phyloP scores from a whole-genome alignment of 257 asterid species.

The Nicotiana otophora region DNA sequence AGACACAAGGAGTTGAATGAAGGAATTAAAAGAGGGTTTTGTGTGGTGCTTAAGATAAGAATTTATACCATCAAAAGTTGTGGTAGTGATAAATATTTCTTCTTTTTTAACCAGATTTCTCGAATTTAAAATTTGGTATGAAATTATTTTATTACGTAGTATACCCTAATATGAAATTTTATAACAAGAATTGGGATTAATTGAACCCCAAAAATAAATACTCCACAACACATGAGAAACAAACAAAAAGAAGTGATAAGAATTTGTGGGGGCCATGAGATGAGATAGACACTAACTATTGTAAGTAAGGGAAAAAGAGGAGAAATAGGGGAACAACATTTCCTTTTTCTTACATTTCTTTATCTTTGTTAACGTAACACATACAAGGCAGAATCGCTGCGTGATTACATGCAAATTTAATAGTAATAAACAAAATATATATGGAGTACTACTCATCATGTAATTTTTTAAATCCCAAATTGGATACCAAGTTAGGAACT shows the following conservation, averaged over 20 bases:
- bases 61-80: background rate
- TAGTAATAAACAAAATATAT: background rate
- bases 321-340: slow-evolving; percentile 27
- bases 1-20: background rate
- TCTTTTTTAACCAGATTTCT: too few species aligned
- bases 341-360: slow-evolving; percentile 17
- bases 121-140: too few species aligned
- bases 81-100: too few species aligned
- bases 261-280: background rate
- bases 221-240: too few species aligned
- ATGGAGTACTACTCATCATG: background rate
- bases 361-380: slow-evolving; percentile 21
- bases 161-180: too few species aligned
- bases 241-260: too few species aligned
- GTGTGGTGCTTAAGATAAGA: background rate
- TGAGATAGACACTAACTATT: slow-evolving; percentile 14
- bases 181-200: too few species aligned
- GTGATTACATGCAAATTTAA: slow-evolving; percentile 16
- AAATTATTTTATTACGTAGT: too few species aligned
- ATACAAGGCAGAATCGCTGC: slow-evolving; percentile 22
- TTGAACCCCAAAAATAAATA: too few species aligned
- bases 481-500: background rate
- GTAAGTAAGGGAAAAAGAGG: slow-evolving; percentile 10
- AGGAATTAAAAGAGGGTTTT: background rate
- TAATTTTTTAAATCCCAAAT: background rate